These are phyloP conservation scores for Trichosporon sp. DNA, from an alignment of 1,284 basidiomycete species.

Conservation along the genomic window DNA sequence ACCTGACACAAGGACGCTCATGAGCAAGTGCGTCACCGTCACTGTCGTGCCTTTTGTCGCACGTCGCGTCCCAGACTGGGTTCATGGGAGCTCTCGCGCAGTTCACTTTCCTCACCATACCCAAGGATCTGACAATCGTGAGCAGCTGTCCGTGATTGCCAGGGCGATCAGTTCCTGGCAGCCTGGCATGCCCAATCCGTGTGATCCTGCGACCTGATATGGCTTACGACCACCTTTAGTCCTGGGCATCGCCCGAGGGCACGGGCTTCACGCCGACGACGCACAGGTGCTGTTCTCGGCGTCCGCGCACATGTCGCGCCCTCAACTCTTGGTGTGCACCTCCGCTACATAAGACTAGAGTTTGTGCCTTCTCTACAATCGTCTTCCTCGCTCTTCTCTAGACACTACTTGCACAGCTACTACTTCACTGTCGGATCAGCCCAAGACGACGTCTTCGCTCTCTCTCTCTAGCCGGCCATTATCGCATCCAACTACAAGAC, in stretches of 20 bases:
- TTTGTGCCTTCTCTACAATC: not conserved
- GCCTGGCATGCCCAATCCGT: not conserved
- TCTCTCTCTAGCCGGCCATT: not conserved
- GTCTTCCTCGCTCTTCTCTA: not conserved
- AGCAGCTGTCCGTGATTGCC: not conserved
- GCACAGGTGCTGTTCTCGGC: not conserved
- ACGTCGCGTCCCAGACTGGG: not conserved
- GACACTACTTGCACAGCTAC: not conserved
- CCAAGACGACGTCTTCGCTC: no score
- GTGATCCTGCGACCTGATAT: conserved; percentile 2
- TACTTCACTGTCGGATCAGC: no score
- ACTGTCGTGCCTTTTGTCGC: not conserved
- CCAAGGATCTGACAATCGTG: not conserved
- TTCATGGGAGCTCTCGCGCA: not conserved
- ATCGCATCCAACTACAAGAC: not conserved
- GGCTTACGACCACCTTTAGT: not conserved
- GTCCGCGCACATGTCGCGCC: not conserved
- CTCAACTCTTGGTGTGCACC: not conserved
- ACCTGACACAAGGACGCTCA: not conserved
- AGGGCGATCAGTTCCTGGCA: not conserved
- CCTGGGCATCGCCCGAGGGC: not conserved
- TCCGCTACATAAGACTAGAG: not conserved
- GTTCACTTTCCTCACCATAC: not conserved
- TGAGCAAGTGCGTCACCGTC: conserved; percentile 1
- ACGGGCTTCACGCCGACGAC: not conserved